These are phyloP conservation scores for Silene uniflora DNA, from an alignment of 148 eudicot genomes.

Conservation along the genomic window DNA sequence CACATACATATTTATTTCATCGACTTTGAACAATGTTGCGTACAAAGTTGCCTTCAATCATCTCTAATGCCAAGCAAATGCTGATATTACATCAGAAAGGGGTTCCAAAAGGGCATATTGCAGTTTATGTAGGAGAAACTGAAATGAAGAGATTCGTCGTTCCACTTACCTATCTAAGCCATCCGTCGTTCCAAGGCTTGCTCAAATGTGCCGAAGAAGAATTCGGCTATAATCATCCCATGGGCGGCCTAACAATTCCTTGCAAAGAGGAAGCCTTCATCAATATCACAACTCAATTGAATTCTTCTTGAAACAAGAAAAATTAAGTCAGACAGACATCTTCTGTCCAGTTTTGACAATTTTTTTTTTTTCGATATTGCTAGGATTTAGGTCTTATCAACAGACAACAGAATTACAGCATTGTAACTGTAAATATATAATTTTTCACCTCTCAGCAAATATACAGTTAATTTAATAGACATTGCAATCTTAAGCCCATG, in stretches of 20 bases:
- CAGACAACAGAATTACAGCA: neutral
- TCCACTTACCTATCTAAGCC: conserved; percentile 5
- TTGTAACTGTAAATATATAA: neutral
- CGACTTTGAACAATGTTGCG: conserved; percentile 13
- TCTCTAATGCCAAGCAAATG: conserved; percentile 24
- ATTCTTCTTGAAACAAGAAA: conserved; percentile 23
- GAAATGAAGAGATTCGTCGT: conserved; percentile 13
- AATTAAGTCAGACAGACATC: conserved; percentile 11
- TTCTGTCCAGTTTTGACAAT: neutral
- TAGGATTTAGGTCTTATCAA: conserved; percentile 2
- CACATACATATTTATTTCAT: neutral
- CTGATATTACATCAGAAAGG: conserved; percentile 14
- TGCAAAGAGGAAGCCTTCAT: conserved; percentile 23
- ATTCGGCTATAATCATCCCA: conserved; percentile 2
- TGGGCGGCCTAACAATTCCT: conserved; percentile 14
- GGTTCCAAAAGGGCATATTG: conserved; percentile 34
- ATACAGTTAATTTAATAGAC: neutral
- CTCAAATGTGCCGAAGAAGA: conserved; percentile 13
- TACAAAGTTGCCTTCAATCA: conserved; percentile 15
- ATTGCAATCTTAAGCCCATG: no score
- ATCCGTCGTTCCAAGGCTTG: conserved; percentile 13
- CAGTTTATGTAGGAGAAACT: conserved; percentile 33
- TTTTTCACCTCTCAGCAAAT: neutral
- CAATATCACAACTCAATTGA: conserved; percentile 26
- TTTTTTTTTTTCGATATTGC: neutral